phyloP scores from a whole-genome alignment of 1,284 basidiomycete genomes.

The Dichomitus squalens region DNA sequence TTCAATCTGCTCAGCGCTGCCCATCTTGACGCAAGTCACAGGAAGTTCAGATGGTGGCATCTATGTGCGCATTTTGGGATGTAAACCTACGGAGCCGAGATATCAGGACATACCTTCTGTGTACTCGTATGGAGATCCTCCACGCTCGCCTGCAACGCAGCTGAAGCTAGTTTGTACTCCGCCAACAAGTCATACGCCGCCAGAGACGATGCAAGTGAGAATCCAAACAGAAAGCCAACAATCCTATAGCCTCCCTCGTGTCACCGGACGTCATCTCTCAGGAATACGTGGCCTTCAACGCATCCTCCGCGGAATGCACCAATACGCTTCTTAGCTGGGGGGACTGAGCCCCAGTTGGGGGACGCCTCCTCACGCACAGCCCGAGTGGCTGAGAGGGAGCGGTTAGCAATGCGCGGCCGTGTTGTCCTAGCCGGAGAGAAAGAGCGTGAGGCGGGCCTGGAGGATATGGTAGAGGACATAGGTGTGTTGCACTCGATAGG shows the following conservation, averaged over 20 bases:
- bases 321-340: slow-evolving; percentile 73
- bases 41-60: too few species aligned
- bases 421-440: slow-evolving; percentile 38
- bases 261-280: background rate
- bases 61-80: too few species aligned
- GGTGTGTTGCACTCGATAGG: too few species aligned
- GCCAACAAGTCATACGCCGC: slow-evolving; percentile 88
- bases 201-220: slow-evolving; percentile 82
- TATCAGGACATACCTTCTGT: slow-evolving; percentile 72
- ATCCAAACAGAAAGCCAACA: slow-evolving; percentile 88
- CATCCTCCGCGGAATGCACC: slow-evolving; percentile 87
- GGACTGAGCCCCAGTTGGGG: slow-evolving; percentile 57
- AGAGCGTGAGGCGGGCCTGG: slow-evolving; percentile 37
- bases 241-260: slow-evolving; percentile 51
- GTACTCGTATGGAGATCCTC: slow-evolving; percentile 86
- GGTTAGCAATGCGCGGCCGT: slow-evolving; percentile 17
- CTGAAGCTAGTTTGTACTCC: slow-evolving; percentile 87
- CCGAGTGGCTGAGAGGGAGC: slow-evolving; percentile 40
- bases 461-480: slow-evolving; percentile 43
- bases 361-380: slow-evolving; percentile 46
- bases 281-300: slow-evolving; percentile 29
- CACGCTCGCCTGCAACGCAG: slow-evolving; percentile 82
- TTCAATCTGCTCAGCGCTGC: too few species aligned
- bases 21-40: too few species aligned
- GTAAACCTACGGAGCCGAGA: too few species aligned